A percentile compares a stretch with the other conserved stretches of the same genome.
Evolutionary conservation across 1,139 yeast species (phyloP).

Genomic region (Torulaspora pretoriensis): DNA sequence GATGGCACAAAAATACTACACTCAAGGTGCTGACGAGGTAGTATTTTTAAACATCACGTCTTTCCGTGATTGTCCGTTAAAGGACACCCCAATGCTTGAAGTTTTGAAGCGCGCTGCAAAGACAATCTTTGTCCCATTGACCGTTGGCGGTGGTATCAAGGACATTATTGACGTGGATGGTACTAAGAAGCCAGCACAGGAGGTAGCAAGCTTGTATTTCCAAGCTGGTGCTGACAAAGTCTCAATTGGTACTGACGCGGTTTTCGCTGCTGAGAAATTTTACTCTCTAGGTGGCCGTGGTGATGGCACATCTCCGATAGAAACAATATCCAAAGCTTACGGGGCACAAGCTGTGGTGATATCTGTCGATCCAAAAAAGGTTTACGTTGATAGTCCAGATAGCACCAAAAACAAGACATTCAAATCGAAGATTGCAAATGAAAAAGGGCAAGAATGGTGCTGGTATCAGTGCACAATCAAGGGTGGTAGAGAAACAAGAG

Average conservation of each 20-base stretch:
- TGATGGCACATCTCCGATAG: slow-evolving; percentile 80
- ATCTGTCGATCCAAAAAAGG: slow-evolving; percentile 91
- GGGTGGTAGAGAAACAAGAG: slow-evolving; percentile 90
- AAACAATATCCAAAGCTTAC: slow-evolving; percentile 82
- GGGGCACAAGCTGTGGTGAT: slow-evolving; percentile 97
- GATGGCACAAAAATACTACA: slow-evolving; percentile 80
- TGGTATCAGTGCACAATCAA: slow-evolving; percentile 95
- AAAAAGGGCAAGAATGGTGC: slow-evolving; percentile 79
- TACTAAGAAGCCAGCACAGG: slow-evolving; percentile 69
- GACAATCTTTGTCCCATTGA: slow-evolving; percentile 89
- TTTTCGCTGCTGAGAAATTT: slow-evolving; percentile 76
- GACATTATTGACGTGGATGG: slow-evolving; percentile 85
- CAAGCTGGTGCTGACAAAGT: slow-evolving; percentile 97
- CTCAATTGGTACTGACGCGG: slow-evolving; percentile 97
- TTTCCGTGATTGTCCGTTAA: slow-evolving; percentile 85
- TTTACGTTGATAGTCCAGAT: slow-evolving; percentile 58
- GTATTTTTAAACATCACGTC: slow-evolving; percentile 93
- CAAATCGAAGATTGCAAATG: slow-evolving; percentile 58
- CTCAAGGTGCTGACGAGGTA: slow-evolving; percentile 95
- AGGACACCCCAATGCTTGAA: slow-evolving; percentile 91
- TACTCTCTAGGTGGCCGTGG: slow-evolving; percentile 55
- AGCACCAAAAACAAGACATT: slow-evolving; percentile 63
- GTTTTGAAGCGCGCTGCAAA: slow-evolving; percentile 79
- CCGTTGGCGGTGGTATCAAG: slow-evolving; percentile 96
- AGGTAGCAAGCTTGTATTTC: slow-evolving; percentile 87